These are phyloP conservation scores for Penicillium subrubescens DNA, from an alignment of 495 filamentous ascomycete species.

Conservation along the genomic window DNA sequence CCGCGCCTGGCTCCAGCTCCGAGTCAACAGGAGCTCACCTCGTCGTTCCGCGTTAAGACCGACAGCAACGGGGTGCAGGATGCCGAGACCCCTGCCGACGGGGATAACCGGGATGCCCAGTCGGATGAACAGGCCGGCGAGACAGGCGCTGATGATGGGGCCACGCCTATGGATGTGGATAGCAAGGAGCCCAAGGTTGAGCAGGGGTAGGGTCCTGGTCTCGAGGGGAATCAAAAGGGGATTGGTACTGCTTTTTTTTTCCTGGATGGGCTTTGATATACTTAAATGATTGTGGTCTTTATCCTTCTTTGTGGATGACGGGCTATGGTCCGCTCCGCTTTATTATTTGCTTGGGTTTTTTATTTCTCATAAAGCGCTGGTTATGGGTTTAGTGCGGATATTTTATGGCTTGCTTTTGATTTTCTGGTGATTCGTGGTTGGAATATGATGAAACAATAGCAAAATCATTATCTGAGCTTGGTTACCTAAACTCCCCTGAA, in stretches of 20 bases:
- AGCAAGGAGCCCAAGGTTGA: constrained; percentile 39
- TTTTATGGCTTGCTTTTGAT: background rate
- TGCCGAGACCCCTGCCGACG: constrained; percentile 30
- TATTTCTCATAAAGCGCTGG: constrained; percentile 16
- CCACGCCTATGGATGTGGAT: constrained; percentile 50
- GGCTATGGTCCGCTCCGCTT: background rate
- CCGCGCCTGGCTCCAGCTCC: constrained; percentile 45
- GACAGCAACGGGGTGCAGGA: constrained; percentile 34
- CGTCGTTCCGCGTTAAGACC: constrained; percentile 44
- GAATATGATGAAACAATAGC: constrained; percentile 1
- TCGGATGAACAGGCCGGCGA: constrained; percentile 20
- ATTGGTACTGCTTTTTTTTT: background rate
- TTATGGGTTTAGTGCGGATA: constrained; percentile 2
- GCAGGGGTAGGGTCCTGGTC: constrained; percentile 12
- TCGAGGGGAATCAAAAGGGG: background rate
- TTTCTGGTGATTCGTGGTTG: background rate
- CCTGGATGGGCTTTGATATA: background rate
- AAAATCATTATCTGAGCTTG: background rate
- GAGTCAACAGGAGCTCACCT: constrained; percentile 44
- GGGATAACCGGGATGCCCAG: constrained; percentile 25
- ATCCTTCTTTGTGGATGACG: background rate
- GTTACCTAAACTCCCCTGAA: background rate
- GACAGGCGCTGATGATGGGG: constrained; percentile 27
- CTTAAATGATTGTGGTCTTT: background rate
- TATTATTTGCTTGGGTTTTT: background rate